These are phyloP conservation scores for Kazachstania africana DNA, from an alignment of 805 yeast genomes.

Conservation along the genomic window DNA sequence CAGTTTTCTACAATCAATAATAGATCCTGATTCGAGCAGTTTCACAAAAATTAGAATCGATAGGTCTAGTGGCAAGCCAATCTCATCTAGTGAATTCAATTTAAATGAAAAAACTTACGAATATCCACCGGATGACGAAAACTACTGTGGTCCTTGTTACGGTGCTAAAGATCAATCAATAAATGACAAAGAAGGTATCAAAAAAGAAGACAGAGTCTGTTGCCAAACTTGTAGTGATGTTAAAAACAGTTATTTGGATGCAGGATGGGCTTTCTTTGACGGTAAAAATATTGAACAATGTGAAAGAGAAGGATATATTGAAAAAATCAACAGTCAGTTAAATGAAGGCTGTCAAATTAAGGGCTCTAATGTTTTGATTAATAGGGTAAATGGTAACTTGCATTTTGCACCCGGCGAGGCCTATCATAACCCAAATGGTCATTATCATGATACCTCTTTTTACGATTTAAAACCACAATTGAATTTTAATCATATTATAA, in stretches of 20 bases:
- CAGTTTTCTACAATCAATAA: constrained; percentile 71
- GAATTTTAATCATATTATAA: constrained; percentile 65
- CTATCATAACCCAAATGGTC: constrained; percentile 39
- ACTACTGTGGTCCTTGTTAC: constrained; percentile 82
- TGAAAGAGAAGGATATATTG: constrained; percentile 79
- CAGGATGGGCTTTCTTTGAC: constrained; percentile 82
- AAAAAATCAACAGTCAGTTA: constrained; percentile 41
- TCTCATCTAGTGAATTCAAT: constrained; percentile 40
- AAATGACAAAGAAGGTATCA: constrained; percentile 26
- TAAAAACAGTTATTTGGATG: constrained; percentile 60
- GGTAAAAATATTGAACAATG: constrained; percentile 85
- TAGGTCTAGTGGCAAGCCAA: constrained; percentile 36
- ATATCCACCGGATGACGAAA: constrained; percentile 73
- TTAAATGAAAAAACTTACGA: constrained; percentile 46
- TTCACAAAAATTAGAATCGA: constrained; percentile 55
- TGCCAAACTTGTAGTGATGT: constrained; percentile 83
- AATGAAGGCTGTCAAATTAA: constrained; percentile 80
- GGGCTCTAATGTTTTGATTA: constrained; percentile 69
- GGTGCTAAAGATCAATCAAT: constrained; percentile 59
- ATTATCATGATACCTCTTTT: constrained; percentile 75
- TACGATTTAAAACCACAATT: constrained; percentile 50
- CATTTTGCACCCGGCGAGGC: constrained; percentile 96
- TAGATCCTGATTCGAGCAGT: constrained; percentile 56
- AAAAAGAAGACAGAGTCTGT: constrained; percentile 41
- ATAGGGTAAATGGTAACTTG: constrained; percentile 79